These are phyloP conservation scores for Boletus sp. DNA, from an alignment of 768 basidiomycete genomes.

Conservation along the genomic window DNA sequence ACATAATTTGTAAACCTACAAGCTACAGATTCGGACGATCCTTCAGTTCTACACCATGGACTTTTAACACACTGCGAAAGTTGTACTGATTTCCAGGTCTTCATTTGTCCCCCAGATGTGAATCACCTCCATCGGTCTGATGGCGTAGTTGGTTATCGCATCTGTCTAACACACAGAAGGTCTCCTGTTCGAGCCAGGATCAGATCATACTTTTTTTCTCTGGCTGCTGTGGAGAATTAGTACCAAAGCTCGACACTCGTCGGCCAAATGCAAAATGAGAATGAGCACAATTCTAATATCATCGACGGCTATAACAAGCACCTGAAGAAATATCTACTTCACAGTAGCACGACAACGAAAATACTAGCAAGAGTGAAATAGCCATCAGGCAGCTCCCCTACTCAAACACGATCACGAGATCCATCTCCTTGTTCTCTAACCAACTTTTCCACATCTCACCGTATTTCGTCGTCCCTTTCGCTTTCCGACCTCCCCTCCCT, in stretches of 20 bases:
- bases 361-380: not conserved
- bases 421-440: slow-evolving; percentile 34
- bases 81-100: not conserved
- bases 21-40: not conserved
- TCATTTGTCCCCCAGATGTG: not conserved
- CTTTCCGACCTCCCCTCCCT: not conserved
- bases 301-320: not conserved
- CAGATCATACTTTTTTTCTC: slow-evolving; percentile 28
- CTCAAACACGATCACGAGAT: slow-evolving; percentile 36
- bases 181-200: slow-evolving; percentile 69
- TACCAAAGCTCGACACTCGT: not conserved
- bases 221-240: not conserved
- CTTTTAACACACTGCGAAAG: too few relatives aligned
- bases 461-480: slow-evolving; percentile 29
- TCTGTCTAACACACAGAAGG: slow-evolving; percentile 83
- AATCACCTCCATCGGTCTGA: slow-evolving; percentile 28
- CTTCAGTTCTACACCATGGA: not conserved
- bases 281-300: too few relatives aligned
- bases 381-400: not conserved
- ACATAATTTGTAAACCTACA: not conserved
- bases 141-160: slow-evolving; percentile 84
- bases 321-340: not conserved
- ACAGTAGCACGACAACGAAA: not conserved
- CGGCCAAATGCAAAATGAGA: not conserved
- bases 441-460: slow-evolving; percentile 38